Evolutionary conservation across 78 protist genomes (phyloP).

Genomic region (Anaeramoeba flamelloides): DNA sequence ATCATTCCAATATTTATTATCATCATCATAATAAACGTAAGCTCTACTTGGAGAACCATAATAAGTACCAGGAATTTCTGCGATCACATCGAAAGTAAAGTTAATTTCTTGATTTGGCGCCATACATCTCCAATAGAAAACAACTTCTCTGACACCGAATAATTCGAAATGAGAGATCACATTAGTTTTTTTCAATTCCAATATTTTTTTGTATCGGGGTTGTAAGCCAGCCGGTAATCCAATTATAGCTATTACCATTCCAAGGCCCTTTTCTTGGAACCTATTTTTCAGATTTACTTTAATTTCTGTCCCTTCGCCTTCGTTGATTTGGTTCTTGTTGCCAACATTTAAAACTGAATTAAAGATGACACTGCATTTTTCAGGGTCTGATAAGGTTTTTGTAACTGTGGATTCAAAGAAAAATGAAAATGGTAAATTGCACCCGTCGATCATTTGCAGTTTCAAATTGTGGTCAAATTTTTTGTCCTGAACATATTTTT

Average conservation of each 20-base stretch:
- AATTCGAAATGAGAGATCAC: slow-evolving; percentile 7
- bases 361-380: neutral
- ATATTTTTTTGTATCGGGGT: slow-evolving; percentile 10
- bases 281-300: neutral
- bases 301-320: neutral
- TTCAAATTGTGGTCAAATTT: neutral
- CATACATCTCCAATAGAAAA: slow-evolving; percentile 21
- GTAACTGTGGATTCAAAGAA: neutral
- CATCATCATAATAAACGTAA: slow-evolving; percentile 16
- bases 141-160: slow-evolving; percentile 15
- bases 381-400: neutral
- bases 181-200: neutral
- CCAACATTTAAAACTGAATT: neutral
- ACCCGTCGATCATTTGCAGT: neutral
- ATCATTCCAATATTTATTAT: neutral
- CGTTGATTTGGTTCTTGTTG: neutral
- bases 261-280: neutral
- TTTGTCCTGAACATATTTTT: neutral
- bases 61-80: slow-evolving; percentile 7
- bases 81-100: slow-evolving; percentile 11
- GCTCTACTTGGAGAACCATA: slow-evolving; percentile 4
- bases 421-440: neutral
- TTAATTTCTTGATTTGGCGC: neutral
- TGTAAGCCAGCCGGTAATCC: slow-evolving; percentile 16
- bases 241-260: slow-evolving; percentile 16